Conservation (phyloP, 2,329 filamentous ascomycete species). For the Pseudocercospora cruenta region DNA sequence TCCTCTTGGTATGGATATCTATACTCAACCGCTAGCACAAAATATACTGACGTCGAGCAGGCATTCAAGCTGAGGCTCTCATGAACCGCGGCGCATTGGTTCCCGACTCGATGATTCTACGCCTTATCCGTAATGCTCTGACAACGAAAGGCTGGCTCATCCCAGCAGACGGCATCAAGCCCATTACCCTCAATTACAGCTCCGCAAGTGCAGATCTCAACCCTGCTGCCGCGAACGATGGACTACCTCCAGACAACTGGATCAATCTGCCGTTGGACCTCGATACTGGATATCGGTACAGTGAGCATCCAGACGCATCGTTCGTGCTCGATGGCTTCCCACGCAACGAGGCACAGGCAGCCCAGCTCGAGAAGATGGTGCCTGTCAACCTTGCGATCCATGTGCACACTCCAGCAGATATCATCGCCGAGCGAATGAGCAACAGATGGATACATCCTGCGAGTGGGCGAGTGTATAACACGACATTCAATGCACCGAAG, state of each 20-base stretch:
- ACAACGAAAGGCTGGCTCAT: conserved; percentile 80
- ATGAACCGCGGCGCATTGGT: conserved; percentile 92
- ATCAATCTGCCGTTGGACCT: conserved; percentile 43
- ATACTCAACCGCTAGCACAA: neutral
- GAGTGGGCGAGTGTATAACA: conserved; percentile 93
- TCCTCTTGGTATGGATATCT: conserved; percentile 69
- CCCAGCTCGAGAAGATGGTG: conserved; percentile 74
- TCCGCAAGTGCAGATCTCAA: conserved; percentile 36
- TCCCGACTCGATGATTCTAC: conserved; percentile 85
- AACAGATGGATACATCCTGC: conserved; percentile 92
- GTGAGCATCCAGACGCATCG: conserved; percentile 75
- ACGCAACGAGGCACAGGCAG: conserved; percentile 79
- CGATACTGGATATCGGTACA: conserved; percentile 49
- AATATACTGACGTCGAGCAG: conserved; percentile 49
- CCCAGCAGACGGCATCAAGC: conserved; percentile 45
- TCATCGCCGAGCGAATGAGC: conserved; percentile 86
- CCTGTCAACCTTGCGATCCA: conserved; percentile 95
- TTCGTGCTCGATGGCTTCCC: conserved; percentile 98
- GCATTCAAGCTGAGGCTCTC: conserved; percentile 84
- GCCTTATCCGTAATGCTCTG: conserved; percentile 89
- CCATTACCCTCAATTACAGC: conserved; percentile 48
- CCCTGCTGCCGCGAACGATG: conserved; percentile 25
- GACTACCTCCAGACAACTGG: conserved; percentile 39
- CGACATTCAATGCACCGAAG: conserved; percentile 83
- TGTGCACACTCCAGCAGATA: conserved; percentile 79